These are phyloP conservation scores for Neopestalotiopsis sp. DNA, from an alignment of 2,329 filamentous ascomycete species.

Conservation along the genomic window DNA sequence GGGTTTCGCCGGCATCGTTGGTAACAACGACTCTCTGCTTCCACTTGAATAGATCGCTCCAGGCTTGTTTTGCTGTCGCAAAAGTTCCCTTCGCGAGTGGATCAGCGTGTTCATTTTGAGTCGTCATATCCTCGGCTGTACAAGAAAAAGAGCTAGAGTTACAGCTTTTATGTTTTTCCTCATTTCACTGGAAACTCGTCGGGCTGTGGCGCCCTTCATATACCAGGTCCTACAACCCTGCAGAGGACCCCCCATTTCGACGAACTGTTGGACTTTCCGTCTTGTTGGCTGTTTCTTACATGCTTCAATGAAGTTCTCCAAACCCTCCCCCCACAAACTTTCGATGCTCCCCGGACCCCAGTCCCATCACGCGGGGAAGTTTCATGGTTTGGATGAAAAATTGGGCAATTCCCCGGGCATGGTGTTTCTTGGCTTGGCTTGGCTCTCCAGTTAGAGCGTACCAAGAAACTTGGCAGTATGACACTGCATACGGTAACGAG, in stretches of 20 bases:
- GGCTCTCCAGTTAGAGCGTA: slow-evolving; percentile 5
- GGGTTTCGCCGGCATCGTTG: slow-evolving; percentile 68
- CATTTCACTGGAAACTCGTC: background rate
- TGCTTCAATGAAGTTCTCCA: background rate
- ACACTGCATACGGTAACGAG: slow-evolving; percentile 11
- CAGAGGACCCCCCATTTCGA: background rate
- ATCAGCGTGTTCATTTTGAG: slow-evolving; percentile 53
- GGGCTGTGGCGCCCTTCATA: background rate
- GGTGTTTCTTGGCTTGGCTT: slow-evolving; percentile 14
- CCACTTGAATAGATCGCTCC: slow-evolving; percentile 73
- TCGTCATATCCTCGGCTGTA: slow-evolving; percentile 25
- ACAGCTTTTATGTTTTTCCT: background rate
- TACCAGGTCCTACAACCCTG: background rate
- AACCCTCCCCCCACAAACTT: slow-evolving; percentile 4
- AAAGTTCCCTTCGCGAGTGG: slow-evolving; percentile 70
- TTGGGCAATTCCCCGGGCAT: background rate
- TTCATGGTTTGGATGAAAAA: background rate
- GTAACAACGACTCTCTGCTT: slow-evolving; percentile 73
- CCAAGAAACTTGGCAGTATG: slow-evolving; percentile 11
- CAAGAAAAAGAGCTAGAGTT: background rate
- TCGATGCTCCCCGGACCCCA: background rate
- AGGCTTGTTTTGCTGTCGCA: slow-evolving; percentile 68
- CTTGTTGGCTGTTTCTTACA: background rate
- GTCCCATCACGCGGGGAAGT: slow-evolving; percentile 9
- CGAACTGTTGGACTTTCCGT: background rate